A percentile compares a stretch with the other conserved stretches of the same genome.
Conservation (phyloP, 2,329 filamentous ascomycete species). For the Phaeosphaeriaceae sp. region DNA sequence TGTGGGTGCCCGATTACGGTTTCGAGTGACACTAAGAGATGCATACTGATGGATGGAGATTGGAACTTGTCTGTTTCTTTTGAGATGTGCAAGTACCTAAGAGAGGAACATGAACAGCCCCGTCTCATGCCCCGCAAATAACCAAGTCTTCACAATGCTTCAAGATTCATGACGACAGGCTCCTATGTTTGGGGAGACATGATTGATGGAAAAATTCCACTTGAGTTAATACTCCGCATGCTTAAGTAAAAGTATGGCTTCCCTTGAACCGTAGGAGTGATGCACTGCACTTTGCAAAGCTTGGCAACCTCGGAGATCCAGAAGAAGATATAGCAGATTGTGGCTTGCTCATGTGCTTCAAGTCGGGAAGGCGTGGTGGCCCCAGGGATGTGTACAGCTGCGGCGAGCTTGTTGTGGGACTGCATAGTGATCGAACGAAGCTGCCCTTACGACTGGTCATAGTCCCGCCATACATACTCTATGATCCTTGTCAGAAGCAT, state of each 20-base stretch:
- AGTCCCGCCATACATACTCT: slow-evolving; percentile 10
- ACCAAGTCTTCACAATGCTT: neutral
- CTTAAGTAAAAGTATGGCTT: slow-evolving; percentile 21
- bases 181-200: neutral
- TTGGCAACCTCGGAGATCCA: slow-evolving; percentile 16
- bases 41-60: neutral
- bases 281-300: slow-evolving; percentile 22
- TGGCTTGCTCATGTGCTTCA: slow-evolving; percentile 17
- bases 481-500: slow-evolving; percentile 13
- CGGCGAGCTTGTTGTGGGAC: neutral
- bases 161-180: neutral
- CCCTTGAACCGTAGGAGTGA: slow-evolving; percentile 33
- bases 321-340: slow-evolving; percentile 2
- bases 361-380: neutral
- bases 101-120: neutral
- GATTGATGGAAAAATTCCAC: slow-evolving; percentile 30
- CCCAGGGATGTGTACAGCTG: neutral
- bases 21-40: neutral
- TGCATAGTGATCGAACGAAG: neutral
- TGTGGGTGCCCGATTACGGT: neutral
- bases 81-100: too few species aligned
- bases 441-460: neutral
- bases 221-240: neutral
- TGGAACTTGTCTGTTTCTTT: too few species aligned
- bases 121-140: neutral